Percentiles rank a stretch among this genome's conserved stretches.
Evolutionary conservation across 108 stramenopile species (phyloP).

Genomic region (Nitzschia sp.): DNA sequence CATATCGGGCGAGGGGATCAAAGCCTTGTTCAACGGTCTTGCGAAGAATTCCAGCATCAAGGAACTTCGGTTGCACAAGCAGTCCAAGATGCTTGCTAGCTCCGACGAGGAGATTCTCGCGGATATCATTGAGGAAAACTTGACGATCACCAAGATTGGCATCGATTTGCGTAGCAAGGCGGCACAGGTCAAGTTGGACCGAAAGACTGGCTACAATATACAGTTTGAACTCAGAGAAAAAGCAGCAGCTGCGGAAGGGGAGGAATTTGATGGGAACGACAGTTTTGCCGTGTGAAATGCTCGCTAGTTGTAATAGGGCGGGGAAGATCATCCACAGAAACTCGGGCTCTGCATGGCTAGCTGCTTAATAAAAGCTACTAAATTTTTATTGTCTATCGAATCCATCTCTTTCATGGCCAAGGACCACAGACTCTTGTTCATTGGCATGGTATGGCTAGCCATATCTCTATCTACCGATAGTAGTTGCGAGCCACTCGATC

Average conservation of each 20-base stretch:
- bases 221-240: conserved; percentile 13
- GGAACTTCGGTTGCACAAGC: conserved; percentile 47
- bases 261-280: conserved; percentile 2
- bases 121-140: conserved; percentile 32
- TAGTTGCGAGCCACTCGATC: too few species aligned
- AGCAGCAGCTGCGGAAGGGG: conserved; percentile 16
- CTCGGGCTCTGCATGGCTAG: too few species aligned
- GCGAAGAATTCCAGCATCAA: conserved; percentile 32
- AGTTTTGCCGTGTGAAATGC: conserved; percentile 3
- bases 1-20: conserved; percentile 44
- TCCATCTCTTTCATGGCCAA: too few species aligned
- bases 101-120: conserved; percentile 39
- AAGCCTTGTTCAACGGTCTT: conserved; percentile 29
- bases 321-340: too few species aligned
- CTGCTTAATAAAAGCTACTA: too few species aligned
- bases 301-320: too few species aligned
- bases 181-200: conserved; percentile 35
- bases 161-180: conserved; percentile 37
- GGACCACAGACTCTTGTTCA: too few species aligned
- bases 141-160: conserved; percentile 33
- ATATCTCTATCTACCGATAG: too few species aligned
- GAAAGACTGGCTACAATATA: conserved; percentile 29
- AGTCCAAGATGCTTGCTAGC: conserved; percentile 36
- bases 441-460: too few species aligned
- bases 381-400: too few species aligned